phyloP scores from a whole-genome alignment of 225 moss, liverwort and hornwort species.

The Climacium dendroides region DNA sequence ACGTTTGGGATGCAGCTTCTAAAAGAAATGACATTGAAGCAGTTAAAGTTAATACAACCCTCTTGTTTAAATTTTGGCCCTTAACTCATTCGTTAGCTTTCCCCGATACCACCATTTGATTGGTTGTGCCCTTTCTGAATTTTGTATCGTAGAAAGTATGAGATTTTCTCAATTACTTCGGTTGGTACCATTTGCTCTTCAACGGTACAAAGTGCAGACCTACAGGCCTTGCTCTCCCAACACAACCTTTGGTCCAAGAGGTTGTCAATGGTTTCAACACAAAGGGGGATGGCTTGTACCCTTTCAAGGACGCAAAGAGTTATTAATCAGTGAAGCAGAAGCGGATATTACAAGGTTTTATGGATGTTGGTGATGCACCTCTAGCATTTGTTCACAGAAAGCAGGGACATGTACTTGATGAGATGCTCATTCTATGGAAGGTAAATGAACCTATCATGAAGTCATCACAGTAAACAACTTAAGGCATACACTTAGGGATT shows the following conservation, averaged over 20 bases:
- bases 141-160: not conserved
- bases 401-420: too few species aligned
- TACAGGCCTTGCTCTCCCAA: not conserved
- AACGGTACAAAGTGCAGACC: not conserved
- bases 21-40: not conserved
- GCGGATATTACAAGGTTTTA: too few species aligned
- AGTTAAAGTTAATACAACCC: too few species aligned
- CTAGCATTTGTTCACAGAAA: too few species aligned
- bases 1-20: not conserved
- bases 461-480: too few species aligned
- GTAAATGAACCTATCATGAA: too few species aligned
- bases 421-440: not conserved
- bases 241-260: not conserved
- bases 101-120: not conserved
- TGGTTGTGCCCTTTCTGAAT: not conserved
- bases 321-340: too few species aligned
- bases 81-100: not conserved
- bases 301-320: too few species aligned
- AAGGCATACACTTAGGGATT: too few species aligned
- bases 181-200: not conserved
- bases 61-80: not conserved
- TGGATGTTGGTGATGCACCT: too few species aligned
- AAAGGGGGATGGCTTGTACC: not conserved
- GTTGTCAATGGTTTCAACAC: not conserved
- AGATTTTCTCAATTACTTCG: not conserved